Evolutionary conservation across 2,329 filamentous ascomycete species (phyloP).

Genomic region (Didymosphaeria variabile): DNA sequence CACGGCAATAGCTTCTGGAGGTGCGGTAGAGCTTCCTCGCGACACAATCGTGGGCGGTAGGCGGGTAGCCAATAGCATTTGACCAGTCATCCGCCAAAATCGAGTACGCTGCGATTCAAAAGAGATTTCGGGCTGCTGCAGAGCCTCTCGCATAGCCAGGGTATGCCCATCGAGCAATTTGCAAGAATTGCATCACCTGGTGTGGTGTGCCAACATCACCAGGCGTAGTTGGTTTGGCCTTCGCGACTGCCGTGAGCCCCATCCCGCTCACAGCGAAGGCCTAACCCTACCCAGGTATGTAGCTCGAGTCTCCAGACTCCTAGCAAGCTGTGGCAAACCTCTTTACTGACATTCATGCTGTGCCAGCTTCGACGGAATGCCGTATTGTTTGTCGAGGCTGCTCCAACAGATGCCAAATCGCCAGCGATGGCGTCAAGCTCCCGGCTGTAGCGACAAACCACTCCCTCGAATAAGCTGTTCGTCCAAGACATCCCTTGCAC

Average conservation of each 20-base stretch:
- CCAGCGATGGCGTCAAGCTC: background rate
- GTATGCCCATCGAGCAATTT: background rate
- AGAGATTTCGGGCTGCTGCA: no score
- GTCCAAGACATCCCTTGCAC: background rate
- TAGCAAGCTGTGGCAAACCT: background rate
- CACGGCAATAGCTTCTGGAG: background rate
- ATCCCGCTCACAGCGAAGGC: background rate
- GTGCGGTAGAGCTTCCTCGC: background rate
- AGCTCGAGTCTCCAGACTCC: background rate
- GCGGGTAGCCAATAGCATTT: background rate
- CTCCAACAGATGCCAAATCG: background rate
- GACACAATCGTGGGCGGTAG: background rate
- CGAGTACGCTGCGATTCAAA: background rate
- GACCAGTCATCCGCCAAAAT: background rate
- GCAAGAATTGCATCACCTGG: background rate
- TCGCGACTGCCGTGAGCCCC: background rate
- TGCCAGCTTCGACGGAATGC: background rate
- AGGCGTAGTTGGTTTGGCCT: background rate
- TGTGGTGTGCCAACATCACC: background rate
- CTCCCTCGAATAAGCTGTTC: background rate
- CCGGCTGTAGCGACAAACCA: background rate
- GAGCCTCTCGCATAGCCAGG: background rate
- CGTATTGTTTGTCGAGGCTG: background rate
- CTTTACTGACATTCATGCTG: background rate
- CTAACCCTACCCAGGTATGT: background rate